These are phyloP conservation scores for Carex scoparia DNA, from an alignment of 176 grass and related monocot genomes.

Conservation along the genomic window DNA sequence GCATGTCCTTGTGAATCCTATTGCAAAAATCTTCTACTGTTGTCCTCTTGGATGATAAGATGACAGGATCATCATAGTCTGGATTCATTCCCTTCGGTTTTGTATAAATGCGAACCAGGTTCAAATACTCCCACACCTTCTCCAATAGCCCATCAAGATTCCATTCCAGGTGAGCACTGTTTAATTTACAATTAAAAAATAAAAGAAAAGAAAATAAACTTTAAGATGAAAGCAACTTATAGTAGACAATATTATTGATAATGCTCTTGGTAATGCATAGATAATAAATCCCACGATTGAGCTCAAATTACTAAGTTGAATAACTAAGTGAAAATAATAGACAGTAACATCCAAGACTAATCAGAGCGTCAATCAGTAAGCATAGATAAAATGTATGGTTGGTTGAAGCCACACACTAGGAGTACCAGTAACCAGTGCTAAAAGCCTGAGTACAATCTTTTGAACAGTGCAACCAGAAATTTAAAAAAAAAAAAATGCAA, in stretches of 20 bases:
- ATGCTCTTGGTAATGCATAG: not conserved
- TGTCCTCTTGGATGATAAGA: slow-evolving; percentile 70
- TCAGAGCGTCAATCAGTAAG: not conserved
- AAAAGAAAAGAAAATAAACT: not conserved
- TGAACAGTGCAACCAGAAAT: too few relatives aligned
- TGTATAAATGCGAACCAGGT: slow-evolving; percentile 90
- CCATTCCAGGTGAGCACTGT: slow-evolving; percentile 87
- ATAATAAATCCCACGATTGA: not conserved
- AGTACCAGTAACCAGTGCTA: too few relatives aligned
- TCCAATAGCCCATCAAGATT: slow-evolving; percentile 87
- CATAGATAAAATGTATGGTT: not conserved
- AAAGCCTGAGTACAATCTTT: too few relatives aligned
- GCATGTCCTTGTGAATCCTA: slow-evolving; percentile 96
- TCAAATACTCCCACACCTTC: slow-evolving; percentile 91
- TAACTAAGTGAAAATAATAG: not conserved
- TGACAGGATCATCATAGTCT: slow-evolving; percentile 95
- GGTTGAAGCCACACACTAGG: too few relatives aligned
- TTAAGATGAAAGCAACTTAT: not conserved
- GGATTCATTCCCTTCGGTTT: slow-evolving; percentile 94
- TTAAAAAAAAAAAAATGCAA: not conserved
- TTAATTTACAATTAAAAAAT: not conserved
- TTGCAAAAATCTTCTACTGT: slow-evolving; percentile 89
- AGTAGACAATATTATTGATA: not conserved
- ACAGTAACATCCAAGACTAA: not conserved
- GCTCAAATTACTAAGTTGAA: not conserved